Evolutionary conservation across 345 rosid genomes (phyloP).

Genomic region (Crucihimalaya himalaica): DNA sequence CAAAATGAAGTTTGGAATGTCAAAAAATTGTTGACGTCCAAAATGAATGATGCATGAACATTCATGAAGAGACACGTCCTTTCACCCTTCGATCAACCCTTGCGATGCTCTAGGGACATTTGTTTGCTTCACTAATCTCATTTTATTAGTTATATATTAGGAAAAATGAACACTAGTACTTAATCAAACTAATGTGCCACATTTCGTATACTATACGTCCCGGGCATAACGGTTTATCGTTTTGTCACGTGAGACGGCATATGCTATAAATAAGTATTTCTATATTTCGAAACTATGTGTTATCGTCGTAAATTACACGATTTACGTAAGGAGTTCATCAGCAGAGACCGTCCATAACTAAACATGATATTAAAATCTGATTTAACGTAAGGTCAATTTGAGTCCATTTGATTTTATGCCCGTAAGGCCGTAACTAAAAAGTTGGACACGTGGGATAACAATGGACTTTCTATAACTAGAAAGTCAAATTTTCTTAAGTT

Average conservation of each 20-base stretch:
- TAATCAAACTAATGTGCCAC: constrained; percentile 32
- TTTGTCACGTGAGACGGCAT: constrained; percentile 28
- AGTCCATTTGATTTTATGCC: constrained; percentile 21
- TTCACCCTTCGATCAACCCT: constrained; percentile 29
- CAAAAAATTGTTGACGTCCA: constrained; percentile 20
- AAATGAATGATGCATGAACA: constrained; percentile 36
- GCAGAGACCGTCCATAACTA: constrained; percentile 29
- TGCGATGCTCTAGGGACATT: constrained; percentile 34
- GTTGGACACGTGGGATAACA: constrained; percentile 8
- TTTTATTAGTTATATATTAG: constrained; percentile 11
- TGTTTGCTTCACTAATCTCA: constrained; percentile 27
- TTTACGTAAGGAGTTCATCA: constrained; percentile 10
- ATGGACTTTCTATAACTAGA: constrained; percentile 11
- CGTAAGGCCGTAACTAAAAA: constrained; percentile 19
- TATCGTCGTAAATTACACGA: constrained; percentile 1
- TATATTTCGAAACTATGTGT: constrained; percentile 1
- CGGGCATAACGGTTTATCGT: constrained; percentile 14
- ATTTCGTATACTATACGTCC: constrained; percentile 36
- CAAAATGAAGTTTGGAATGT: constrained; percentile 29
- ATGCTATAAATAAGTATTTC: not conserved
- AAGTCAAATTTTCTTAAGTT: constrained; percentile 7
- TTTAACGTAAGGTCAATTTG: not conserved
- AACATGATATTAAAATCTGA: not conserved
- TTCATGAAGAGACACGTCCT: constrained; percentile 32
- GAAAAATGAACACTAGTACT: not conserved